phyloP scores from a whole-genome alignment of 78 protist species.

The Polysphondylium violaceum region DNA sequence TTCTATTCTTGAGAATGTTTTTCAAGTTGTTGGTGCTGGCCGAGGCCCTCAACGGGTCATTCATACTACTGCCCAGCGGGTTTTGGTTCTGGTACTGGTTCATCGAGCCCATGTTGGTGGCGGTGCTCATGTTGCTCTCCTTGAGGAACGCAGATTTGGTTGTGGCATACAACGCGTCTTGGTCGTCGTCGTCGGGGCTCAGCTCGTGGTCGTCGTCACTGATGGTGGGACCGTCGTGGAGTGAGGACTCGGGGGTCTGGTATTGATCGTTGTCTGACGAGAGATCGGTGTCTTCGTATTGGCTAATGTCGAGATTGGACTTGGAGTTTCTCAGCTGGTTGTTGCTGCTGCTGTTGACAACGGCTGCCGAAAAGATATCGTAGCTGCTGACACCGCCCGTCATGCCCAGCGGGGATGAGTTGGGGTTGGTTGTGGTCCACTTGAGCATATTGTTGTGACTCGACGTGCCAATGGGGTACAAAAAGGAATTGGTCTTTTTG shows the following conservation, averaged over 20 bases:
- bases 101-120: no score
- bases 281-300: constrained; percentile 12
- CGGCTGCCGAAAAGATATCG: constrained; percentile 38
- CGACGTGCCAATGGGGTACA: constrained; percentile 37
- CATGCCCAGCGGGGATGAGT: constrained; percentile 23
- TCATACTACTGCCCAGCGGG: not conserved
- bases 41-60: constrained; percentile 27
- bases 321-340: constrained; percentile 37
- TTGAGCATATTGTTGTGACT: constrained; percentile 16
- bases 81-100: not conserved
- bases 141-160: constrained; percentile 7
- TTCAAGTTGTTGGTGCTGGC: constrained; percentile 60
- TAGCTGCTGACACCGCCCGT: not conserved
- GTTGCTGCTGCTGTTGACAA: constrained; percentile 15
- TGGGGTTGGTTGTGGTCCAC: constrained; percentile 40
- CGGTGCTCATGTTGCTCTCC: not conserved
- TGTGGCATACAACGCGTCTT: constrained; percentile 17
- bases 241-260: constrained; percentile 61
- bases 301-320: constrained; percentile 44
- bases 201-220: no score
- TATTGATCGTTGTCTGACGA: constrained; percentile 46
- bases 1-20: constrained; percentile 19
- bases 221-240: not conserved
- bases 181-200: not conserved
- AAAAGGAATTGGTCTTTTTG: constrained; percentile 22